Conservation (phyloP, 106 monocot species). For the Alisma plantagoaquatica region DNA sequence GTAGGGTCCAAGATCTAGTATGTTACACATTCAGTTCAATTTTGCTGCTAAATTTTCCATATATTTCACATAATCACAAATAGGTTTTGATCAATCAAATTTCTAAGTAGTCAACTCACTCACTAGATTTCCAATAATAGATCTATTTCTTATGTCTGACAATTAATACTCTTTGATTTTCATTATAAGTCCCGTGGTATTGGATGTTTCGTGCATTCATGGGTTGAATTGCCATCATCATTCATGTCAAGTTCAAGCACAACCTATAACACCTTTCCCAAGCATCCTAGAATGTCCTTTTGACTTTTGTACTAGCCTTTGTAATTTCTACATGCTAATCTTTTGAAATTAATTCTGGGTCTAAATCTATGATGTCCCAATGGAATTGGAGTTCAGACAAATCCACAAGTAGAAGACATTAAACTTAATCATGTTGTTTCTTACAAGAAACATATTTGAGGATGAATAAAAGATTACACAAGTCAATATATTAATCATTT, state of each 20-base stretch:
- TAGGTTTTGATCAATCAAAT: constrained; percentile 6
- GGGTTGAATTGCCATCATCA: constrained; percentile 5
- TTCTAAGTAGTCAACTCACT: constrained; percentile 8
- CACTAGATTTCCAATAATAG: constrained; percentile 9
- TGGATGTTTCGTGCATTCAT: background rate
- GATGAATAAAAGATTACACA: too few relatives aligned
- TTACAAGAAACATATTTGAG: too few relatives aligned
- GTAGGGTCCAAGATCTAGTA: too few relatives aligned
- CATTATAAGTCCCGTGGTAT: constrained; percentile 3
- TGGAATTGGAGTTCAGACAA: too few relatives aligned
- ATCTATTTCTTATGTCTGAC: constrained; percentile 4
- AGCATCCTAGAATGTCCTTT: too few relatives aligned
- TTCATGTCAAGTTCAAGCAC: constrained; percentile 9
- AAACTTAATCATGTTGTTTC: too few relatives aligned
- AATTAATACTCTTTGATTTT: background rate
- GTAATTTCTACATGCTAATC: background rate
- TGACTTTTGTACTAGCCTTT: background rate
- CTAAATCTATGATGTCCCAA: background rate
- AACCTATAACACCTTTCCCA: constrained; percentile 12
- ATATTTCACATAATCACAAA: constrained; percentile 11
- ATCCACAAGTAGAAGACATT: too few relatives aligned
- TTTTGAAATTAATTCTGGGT: background rate
- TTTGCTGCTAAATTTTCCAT: constrained; percentile 14
- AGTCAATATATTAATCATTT: too few relatives aligned
- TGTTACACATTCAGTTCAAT: constrained; percentile 1